Base-by-base conservation (phyloP, 805 yeast species). In the Wickerhamomyces pijperi region DNA sequence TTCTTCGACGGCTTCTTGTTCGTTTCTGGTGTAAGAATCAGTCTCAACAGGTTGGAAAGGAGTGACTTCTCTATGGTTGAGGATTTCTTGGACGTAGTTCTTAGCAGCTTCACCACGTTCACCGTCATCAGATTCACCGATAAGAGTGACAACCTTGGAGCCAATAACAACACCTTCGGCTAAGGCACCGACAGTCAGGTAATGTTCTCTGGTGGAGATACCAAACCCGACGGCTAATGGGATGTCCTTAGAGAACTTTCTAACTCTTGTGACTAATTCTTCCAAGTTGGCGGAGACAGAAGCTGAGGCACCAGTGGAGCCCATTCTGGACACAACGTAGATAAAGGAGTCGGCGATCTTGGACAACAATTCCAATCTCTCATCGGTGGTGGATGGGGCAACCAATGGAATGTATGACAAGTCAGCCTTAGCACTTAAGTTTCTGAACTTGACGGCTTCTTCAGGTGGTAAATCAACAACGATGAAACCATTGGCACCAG, bases 111-210 rank as follows among this genome's bases (percentile, higher is more conserved):
- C 70, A 35, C 75, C 78, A 50, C 90, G 71, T 36, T 61, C 52
- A 36, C 80, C 87, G 3, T 64, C 63, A 34, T 70, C 61, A 20
- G 94, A 68, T 42, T 77, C 81, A 36, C 75, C 80, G 43, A 88
- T 67, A 34, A 82, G 56, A 32, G 80, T 73, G 45, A 92, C 74
- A 46, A 92, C 69, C 59, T 82, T 83, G 31, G 94, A 80, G 14
- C 98, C 99, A 57, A 92, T 87, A 28, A 90, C 98, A 32, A 88
- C 95, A 67, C 96, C 99, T 55, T 92, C 96, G 13, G 97, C 82
- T 34, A 75, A 63, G 13, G 73, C 58, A 43, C 95, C 94, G 28
- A 90, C 94, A 35, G 74, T 67, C 45, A 74, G 56, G 60, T 80
- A 88, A 61, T 92, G 97, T 46, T 87, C 94, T 63, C 95, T 77